These are phyloP conservation scores for Earliella scabrosa DNA, from an alignment of 1,284 basidiomycete genomes.

Conservation along the genomic window DNA sequence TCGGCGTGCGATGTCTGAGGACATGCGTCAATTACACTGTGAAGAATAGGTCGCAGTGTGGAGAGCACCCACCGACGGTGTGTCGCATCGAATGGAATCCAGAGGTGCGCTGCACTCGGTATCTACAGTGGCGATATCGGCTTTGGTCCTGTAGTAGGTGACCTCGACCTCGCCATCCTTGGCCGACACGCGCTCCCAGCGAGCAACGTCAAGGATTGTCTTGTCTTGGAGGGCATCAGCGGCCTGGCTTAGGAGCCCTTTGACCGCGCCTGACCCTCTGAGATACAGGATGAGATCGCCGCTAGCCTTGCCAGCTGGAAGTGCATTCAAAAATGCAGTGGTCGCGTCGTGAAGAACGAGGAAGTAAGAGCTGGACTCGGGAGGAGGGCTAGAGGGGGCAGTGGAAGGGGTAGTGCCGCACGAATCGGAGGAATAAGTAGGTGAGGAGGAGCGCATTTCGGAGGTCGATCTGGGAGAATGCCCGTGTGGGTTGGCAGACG, in stretches of 20 bases:
- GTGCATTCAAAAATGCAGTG: conserved; percentile 20
- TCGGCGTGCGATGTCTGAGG: conserved; percentile 12
- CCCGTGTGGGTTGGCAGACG: neutral
- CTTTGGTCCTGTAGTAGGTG: conserved; percentile 24
- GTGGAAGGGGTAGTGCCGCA: conserved; percentile 16
- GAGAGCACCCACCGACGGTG: conserved; percentile 9
- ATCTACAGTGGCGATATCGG: conserved; percentile 2
- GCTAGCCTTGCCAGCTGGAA: conserved; percentile 24
- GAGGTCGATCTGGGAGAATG: neutral
- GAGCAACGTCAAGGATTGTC: conserved; percentile 15
- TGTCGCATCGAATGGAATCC: conserved; percentile 14
- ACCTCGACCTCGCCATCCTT: conserved; percentile 18
- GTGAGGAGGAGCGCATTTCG: conserved; percentile 23
- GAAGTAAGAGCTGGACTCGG: conserved; percentile 21
- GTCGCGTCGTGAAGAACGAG: conserved; percentile 24
- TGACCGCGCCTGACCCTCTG: conserved; percentile 21
- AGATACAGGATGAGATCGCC: conserved; percentile 29
- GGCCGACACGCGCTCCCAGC: conserved; percentile 25
- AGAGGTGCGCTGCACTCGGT: conserved; percentile 3
- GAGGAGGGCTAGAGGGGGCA: conserved; percentile 29
- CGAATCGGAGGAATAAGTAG: conserved; percentile 23
- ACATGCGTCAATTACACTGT: no score
- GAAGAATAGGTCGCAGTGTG: neutral
- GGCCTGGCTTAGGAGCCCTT: conserved; percentile 22
- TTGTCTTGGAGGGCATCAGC: conserved; percentile 25